A percentile compares a stretch with the other conserved stretches of the same genome.
These are phyloP conservation scores for Poa pratensis DNA, from an alignment of 176 grass and related monocot species.

Conservation along the genomic window DNA sequence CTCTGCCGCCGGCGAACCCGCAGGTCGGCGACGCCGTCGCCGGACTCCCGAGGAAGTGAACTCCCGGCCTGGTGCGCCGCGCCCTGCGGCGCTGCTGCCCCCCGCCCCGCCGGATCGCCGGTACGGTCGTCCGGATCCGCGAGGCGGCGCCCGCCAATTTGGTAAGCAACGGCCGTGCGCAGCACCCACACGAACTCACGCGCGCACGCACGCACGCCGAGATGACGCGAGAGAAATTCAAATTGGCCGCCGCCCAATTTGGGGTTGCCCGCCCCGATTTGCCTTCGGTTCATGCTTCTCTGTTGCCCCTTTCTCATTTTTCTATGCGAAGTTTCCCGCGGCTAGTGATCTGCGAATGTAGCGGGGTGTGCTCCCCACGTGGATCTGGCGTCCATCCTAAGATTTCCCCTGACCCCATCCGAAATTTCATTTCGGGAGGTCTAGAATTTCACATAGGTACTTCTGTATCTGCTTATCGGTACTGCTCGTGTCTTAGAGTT, in stretches of 20 bases:
- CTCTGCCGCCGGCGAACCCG: not conserved
- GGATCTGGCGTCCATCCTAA: constrained; percentile 27
- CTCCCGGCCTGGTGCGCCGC: not conserved
- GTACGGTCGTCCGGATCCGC: constrained; percentile 30
- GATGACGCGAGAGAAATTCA: not conserved
- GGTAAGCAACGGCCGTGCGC: constrained; percentile 17
- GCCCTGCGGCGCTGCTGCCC: not conserved
- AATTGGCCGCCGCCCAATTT: not conserved
- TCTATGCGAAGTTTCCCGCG: not conserved
- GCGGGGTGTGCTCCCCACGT: not conserved
- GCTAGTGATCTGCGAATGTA: not conserved
- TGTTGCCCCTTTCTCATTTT: not conserved
- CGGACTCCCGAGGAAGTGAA: not conserved
- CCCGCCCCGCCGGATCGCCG: constrained; percentile 23
- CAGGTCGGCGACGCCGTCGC: not conserved
- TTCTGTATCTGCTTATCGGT: not conserved
- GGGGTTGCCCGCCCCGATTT: not conserved
- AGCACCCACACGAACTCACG: not conserved
- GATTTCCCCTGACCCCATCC: not conserved
- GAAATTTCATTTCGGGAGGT: not conserved
- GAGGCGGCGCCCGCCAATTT: not conserved
- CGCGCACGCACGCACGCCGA: not conserved
- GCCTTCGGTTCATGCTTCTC: not conserved
- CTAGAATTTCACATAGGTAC: not conserved
- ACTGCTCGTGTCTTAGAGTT: not conserved